phyloP scores from a whole-genome alignment of 768 basidiomycete species.

The Russula emetica region DNA sequence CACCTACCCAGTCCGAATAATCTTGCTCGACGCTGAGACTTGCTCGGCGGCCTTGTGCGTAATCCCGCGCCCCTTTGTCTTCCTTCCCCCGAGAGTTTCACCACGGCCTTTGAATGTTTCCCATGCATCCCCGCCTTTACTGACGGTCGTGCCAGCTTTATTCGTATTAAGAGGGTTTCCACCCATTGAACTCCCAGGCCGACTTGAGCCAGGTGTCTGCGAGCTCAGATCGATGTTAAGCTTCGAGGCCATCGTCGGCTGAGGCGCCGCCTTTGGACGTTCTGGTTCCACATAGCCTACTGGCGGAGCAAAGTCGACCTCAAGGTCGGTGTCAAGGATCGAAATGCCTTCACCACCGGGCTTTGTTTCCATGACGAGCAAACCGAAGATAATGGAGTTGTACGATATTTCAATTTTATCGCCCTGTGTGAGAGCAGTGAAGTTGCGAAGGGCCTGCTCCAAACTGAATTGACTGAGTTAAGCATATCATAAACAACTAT shows the following conservation, averaged over 20 bases:
- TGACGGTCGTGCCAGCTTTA: constrained; percentile 48
- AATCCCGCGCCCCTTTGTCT: constrained; percentile 93
- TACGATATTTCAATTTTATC: constrained; percentile 99
- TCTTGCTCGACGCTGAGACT: constrained; percentile 77
- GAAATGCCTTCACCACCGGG: constrained; percentile 86
- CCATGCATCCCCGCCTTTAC: constrained; percentile 79
- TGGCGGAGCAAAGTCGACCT: constrained; percentile 95
- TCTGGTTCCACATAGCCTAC: constrained; percentile 94
- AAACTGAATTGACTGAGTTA: constrained; percentile 48
- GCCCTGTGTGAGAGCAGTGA: constrained; percentile 85
- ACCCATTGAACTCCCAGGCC: constrained; percentile 70
- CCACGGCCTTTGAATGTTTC: constrained; percentile 97
- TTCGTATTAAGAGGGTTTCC: constrained; percentile 58
- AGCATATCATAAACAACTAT: neutral
- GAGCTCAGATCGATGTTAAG: constrained; percentile 90
- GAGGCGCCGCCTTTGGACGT: constrained; percentile 72
- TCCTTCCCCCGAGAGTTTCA: constrained; percentile 83
- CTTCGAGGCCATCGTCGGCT: constrained; percentile 92
- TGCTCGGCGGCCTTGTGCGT: constrained; percentile 77
- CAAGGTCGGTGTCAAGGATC: constrained; percentile 92
- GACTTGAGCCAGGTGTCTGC: constrained; percentile 78
- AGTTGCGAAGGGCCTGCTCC: constrained; percentile 92
- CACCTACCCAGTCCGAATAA: constrained; percentile 84
- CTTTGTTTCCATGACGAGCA: constrained; percentile 90
- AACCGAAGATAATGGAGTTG: constrained; percentile 90